These are phyloP conservation scores for Amorphotheca resinae DNA, from an alignment of 495 filamentous ascomycete genomes.

Conservation along the genomic window DNA sequence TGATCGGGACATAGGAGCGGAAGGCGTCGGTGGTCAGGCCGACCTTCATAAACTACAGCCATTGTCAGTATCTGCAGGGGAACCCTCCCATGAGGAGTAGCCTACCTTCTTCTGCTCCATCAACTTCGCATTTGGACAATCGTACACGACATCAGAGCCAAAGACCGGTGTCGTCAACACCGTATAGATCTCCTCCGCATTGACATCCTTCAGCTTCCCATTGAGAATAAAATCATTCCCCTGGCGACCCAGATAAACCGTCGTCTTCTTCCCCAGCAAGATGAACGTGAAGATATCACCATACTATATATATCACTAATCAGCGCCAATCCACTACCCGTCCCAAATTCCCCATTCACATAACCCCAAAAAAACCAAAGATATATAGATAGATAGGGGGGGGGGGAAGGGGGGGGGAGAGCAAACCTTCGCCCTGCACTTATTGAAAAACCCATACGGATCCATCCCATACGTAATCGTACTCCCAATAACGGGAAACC, in stretches of 20 bases:
- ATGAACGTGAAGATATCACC: conserved; percentile 75
- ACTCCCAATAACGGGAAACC: conserved; percentile 67
- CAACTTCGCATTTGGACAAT: conserved; percentile 74
- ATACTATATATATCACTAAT: conserved; percentile 35
- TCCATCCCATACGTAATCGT: conserved; percentile 76
- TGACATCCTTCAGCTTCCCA: conserved; percentile 69
- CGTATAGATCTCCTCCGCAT: conserved; percentile 71
- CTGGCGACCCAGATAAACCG: conserved; percentile 61
- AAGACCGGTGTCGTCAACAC: conserved; percentile 78
- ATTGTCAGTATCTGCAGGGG: conserved; percentile 1
- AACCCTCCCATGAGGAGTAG: background rate
- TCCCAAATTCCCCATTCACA: too few relatives aligned
- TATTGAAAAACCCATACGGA: conserved; percentile 65
- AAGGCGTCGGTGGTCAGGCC: conserved; percentile 69
- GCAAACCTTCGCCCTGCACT: conserved; percentile 53
- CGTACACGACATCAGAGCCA: conserved; percentile 75
- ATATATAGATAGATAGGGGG: too few relatives aligned
- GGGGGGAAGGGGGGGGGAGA: background rate
- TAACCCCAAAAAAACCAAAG: too few relatives aligned
- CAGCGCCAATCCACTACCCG: too few relatives aligned
- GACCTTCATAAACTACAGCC: conserved; percentile 65
- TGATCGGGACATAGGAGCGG: conserved; percentile 64
- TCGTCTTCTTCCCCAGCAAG: conserved; percentile 62
- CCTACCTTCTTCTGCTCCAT: conserved; percentile 66
- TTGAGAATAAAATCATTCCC: conserved; percentile 85